phyloP scores from a whole-genome alignment of 176 grass and related monocot genomes.

The Aegilops longissima region DNA sequence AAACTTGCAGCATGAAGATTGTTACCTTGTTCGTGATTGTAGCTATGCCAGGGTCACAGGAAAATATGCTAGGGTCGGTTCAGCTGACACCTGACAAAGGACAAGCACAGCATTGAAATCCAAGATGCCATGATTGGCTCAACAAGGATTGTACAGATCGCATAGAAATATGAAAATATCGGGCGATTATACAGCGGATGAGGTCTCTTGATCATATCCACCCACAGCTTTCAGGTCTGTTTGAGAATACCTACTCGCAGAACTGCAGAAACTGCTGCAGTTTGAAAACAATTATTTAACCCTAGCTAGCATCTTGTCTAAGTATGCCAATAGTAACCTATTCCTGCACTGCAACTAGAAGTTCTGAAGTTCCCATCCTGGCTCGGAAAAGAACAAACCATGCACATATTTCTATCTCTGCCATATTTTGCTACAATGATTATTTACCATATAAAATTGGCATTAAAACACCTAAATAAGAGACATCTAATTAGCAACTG shows the following conservation, averaged over 20 bases:
- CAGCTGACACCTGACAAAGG: no score
- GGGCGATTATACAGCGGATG: background rate
- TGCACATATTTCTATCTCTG: background rate
- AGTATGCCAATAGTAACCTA: background rate
- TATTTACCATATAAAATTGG: background rate
- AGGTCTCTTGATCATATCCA: background rate
- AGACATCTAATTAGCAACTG: background rate
- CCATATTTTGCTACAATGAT: background rate
- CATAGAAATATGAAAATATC: background rate
- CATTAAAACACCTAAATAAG: background rate
- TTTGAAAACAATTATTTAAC: background rate
- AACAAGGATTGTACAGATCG: no score
- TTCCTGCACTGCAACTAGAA: background rate
- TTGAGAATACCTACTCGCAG: background rate
- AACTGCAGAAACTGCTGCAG: background rate
- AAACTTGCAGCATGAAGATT: no score
- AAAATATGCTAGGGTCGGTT: no score
- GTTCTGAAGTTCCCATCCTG: background rate
- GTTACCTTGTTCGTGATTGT: no score
- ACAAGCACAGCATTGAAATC: no score
- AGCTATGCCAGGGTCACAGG: no score
- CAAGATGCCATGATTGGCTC: background rate
- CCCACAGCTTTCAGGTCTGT: background rate
- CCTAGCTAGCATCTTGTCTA: background rate
- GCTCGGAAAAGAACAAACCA: background rate